Base-by-base conservation (phyloP, 2,329 filamentous ascomycete genomes). In the Venturia nashicola region DNA sequence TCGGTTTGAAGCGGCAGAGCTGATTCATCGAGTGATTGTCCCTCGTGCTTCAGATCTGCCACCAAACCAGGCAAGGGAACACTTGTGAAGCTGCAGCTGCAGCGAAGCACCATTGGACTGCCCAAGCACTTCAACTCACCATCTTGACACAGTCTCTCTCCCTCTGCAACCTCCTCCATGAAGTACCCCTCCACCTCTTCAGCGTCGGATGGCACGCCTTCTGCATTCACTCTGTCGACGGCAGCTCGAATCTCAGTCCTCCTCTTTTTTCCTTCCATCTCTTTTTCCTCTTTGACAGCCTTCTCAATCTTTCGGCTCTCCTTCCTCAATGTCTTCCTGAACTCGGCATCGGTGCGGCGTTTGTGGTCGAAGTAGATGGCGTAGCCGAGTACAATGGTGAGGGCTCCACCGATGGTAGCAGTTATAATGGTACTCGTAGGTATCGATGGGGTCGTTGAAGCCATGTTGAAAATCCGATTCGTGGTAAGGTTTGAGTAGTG, bases 151-250 rank as follows among this genome's bases (percentile, higher is more conserved):
- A 97, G 82, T 64, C 83, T 78, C 82, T 99, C 94, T 73, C 94
- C 94, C 73, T 86, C 82, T 70, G 91, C 90, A 68, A 99, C 91
- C 78, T 96, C 91, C 75, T 91, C 87, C 85, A 97, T 96, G 79
- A 99, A 99, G 81, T 90, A 99, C 66, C 86, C 84, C 81, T 99
- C 94, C 75, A 90, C 91, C 80, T 96, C 91, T 75, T 97, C 93
- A 43, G 93, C 86, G 71, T 91, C 90, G 54, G 83, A 82, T 60
- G 94, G 94, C 83, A 96, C 97, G 65, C 93, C 94, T 76, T 96
- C 91, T 65, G 89, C 88, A 79, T 91, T 90, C 70, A 92, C 91
- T 70, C 88, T 83, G 70, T 91, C 86, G 60, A 97, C 88, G 62
- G 84, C 86, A 65, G 77, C 76, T 77, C 87, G 88, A 78, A 99